Percentiles rank a stretch among this genome's conserved stretches.
phyloP scores from a whole-genome alignment of 768 basidiomycete genomes.

The Holtermannia corniformis region DNA sequence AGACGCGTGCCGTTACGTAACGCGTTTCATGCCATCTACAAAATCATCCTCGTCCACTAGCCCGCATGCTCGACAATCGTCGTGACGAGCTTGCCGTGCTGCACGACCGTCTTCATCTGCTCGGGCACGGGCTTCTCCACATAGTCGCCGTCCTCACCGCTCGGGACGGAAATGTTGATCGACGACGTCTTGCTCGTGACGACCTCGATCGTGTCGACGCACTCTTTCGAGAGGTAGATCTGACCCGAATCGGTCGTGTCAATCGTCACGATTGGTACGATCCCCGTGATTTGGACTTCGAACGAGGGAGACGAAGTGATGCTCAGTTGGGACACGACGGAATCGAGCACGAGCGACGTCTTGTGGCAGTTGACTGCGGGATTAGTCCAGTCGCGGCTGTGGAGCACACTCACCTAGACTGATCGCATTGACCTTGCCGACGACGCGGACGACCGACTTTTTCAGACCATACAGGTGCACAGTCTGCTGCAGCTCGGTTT shows the following conservation, averaged over 20 bases:
- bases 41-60: conserved; percentile 10
- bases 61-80: conserved; percentile 73
- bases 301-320: conserved; percentile 90
- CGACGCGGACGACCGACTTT: conserved; percentile 67
- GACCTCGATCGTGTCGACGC: conserved; percentile 64
- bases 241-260: conserved; percentile 94
- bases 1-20: neutral
- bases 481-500: conserved; percentile 67
- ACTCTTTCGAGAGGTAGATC: conserved; percentile 78
- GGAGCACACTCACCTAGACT: conserved; percentile 56
- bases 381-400: neutral
- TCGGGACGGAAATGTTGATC: conserved; percentile 83
- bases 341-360: conserved; percentile 78
- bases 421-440: conserved; percentile 92
- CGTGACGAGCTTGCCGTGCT: conserved; percentile 75
- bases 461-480: conserved; percentile 89
- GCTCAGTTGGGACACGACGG: conserved; percentile 81
- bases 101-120: conserved; percentile 80
- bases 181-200: conserved; percentile 88
- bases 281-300: conserved; percentile 78
- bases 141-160: conserved; percentile 85
- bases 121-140: conserved; percentile 85
- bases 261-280: conserved; percentile 81
- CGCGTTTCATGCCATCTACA: neutral
- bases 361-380: conserved; percentile 72